Percentiles rank a stretch among this genome's conserved stretches.
These are phyloP conservation scores for Dissophora ornata DNA, from an alignment of 192 early-diverging fungal species.

Conservation along the genomic window DNA sequence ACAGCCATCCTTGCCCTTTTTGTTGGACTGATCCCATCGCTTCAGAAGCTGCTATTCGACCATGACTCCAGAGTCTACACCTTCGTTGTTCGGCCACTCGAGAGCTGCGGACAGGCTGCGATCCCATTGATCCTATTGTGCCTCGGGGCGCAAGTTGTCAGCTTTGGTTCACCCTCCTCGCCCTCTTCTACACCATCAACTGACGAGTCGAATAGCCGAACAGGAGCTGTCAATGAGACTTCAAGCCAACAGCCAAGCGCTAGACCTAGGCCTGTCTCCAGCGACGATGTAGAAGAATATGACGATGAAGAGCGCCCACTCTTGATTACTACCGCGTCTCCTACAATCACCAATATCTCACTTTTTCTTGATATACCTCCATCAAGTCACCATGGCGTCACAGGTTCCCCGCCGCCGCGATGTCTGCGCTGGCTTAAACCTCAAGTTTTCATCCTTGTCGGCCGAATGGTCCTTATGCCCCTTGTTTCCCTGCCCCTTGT, in stretches of 20 bases:
- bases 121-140: too few species aligned
- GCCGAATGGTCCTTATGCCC: slow-evolving; percentile 41
- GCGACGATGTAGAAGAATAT: background rate
- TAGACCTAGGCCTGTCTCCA: slow-evolving; percentile 46
- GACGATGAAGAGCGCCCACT: background rate
- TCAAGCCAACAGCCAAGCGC: slow-evolving; percentile 71
- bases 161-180: slow-evolving; percentile 17
- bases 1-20: slow-evolving; percentile 71
- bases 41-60: slow-evolving; percentile 69
- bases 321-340: background rate
- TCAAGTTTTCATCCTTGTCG: slow-evolving; percentile 31
- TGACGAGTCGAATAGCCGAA: too few species aligned
- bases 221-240: too few species aligned
- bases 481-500: slow-evolving; percentile 15
- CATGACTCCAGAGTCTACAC: slow-evolving; percentile 62
- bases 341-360: too few species aligned
- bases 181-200: too few species aligned
- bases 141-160: too few species aligned
- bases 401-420: too few species aligned
- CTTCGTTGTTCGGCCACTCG: too few species aligned
- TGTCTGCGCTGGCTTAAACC: background rate
- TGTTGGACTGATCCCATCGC: slow-evolving; percentile 69
- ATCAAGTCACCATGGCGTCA: too few species aligned
- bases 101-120: too few species aligned
- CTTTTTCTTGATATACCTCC: too few species aligned